Base-by-base conservation (phyloP, 1,284 basidiomycete genomes). In the Moniliophthora roreri region DNA sequence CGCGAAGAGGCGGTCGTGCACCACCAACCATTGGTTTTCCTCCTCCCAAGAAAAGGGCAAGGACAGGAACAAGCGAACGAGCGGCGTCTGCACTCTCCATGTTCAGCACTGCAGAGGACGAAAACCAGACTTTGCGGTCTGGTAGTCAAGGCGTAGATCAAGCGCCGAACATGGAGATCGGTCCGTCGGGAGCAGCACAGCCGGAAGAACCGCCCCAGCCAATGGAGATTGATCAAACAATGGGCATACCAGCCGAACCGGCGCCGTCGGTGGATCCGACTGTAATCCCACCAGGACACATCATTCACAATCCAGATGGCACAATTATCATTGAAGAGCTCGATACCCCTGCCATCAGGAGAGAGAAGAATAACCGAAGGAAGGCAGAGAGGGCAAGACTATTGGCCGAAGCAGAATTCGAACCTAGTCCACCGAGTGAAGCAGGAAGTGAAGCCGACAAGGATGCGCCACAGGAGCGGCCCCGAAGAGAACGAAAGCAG, bases 311-410 rank as follows among this genome's bases (percentile, higher is more conserved):
- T 42, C 60, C 68, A 23, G 69, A 68, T 50, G 78, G 77, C 18
- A 73, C 69, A 51, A 73, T 84, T 48, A 77, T 85, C 53, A 78
- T 89, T 53, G 86, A 89, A 62, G 79, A 82, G 51, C 70, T 89
- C 18, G 87, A 89, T 60, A 84, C 86, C 1, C 87, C 87, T 34
- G 77, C 77, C 4, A 84, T 76, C 34, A 79, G 87, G 3, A 75
- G 78, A 50, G 75, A 80, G 63, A 87, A 84, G 64, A 72, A 74
- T 23, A 63, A 70, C 51, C 74, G 74, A 26, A 71, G 70, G 54
- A 79, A 75, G 63, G 77, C 72, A 10, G 76, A 79, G 60, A 75
- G 63, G 51, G 45, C 42, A 13, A 55, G 47, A 26, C 32, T 44
- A 11, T 49, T 37, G 34, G 18, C 50, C 32, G 44, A 11, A 7